These are phyloP conservation scores for Chloranthus sessilifolius DNA, from an alignment of 164 flowering plant species.

Conservation along the genomic window DNA sequence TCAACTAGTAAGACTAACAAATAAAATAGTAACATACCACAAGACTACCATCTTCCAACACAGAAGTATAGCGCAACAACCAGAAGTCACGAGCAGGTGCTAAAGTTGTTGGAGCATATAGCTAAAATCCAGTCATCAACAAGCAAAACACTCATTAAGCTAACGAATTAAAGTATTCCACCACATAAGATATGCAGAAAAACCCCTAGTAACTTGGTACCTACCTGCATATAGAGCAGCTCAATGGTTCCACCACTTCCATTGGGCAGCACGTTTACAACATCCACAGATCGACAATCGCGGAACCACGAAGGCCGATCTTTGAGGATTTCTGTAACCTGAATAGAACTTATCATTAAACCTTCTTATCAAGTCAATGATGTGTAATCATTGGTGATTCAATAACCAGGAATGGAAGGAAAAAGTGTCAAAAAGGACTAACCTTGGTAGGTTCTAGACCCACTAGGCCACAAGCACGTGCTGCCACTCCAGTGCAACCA, in stretches of 20 bases:
- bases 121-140: conserved; percentile 30
- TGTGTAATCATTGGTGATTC: not conserved
- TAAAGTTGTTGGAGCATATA: conserved; percentile 98
- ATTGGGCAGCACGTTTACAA: conserved; percentile 76
- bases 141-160: not conserved
- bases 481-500: conserved; percentile 94
- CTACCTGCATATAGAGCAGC: conserved; percentile 94
- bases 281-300: conserved; percentile 93
- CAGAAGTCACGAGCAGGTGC: conserved; percentile 98
- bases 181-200: not conserved
- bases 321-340: conserved; percentile 97
- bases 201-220: no score
- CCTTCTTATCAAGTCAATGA: not conserved
- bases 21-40: conserved; percentile 96
- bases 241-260: conserved; percentile 98
- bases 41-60: conserved; percentile 94
- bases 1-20: no score
- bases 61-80: conserved; percentile 84
- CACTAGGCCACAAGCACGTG: conserved; percentile 95
- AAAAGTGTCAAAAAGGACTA: conserved; percentile 6
- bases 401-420: not conserved
- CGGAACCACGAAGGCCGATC: conserved; percentile 95
- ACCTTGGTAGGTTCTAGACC: conserved; percentile 94
- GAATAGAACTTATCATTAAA: conserved; percentile 11
- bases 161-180: not conserved